Percentiles rank a stretch among this genome's conserved stretches.
phyloP scores from a whole-genome alignment of 345 rosid genomes.

The Clausena lansium region DNA sequence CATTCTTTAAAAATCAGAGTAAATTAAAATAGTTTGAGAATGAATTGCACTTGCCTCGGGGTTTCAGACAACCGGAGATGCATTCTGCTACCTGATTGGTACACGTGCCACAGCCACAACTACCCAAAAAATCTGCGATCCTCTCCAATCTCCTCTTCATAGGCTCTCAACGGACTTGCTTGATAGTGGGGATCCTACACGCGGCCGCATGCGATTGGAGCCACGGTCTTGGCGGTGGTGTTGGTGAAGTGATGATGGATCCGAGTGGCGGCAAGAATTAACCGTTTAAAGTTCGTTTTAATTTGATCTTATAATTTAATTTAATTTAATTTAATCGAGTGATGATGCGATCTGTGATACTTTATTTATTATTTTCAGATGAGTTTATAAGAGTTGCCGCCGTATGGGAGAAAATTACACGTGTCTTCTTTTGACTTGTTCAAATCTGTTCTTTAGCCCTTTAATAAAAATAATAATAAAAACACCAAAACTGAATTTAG shows the following conservation, averaged over 20 bases:
- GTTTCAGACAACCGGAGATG: slow-evolving; percentile 13
- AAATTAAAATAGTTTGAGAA: neutral
- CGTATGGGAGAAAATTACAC: no score
- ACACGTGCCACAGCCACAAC: slow-evolving; percentile 29
- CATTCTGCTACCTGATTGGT: slow-evolving; percentile 11
- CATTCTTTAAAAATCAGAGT: neutral
- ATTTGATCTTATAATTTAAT: neutral
- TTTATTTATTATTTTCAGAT: no score
- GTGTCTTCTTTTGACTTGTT: no score
- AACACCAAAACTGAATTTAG: no score
- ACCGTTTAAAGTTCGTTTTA: slow-evolving; percentile 1
- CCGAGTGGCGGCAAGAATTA: slow-evolving; percentile 24
- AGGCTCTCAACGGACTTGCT: slow-evolving; percentile 2
- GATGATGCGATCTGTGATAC: no score
- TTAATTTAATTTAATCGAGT: no score
- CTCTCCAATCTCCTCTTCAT: slow-evolving; percentile 45
- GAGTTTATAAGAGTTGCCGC: no score
- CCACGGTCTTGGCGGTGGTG: neutral
- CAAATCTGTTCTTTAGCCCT: no score
- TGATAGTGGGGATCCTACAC: neutral
- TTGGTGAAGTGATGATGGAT: neutral
- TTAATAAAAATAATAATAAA: no score
- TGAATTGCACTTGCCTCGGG: slow-evolving; percentile 19
- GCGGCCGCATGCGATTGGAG: neutral
- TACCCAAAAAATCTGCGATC: slow-evolving; percentile 33